Conservation (phyloP, 306 rosid species). For the Citrullus amarus region DNA sequence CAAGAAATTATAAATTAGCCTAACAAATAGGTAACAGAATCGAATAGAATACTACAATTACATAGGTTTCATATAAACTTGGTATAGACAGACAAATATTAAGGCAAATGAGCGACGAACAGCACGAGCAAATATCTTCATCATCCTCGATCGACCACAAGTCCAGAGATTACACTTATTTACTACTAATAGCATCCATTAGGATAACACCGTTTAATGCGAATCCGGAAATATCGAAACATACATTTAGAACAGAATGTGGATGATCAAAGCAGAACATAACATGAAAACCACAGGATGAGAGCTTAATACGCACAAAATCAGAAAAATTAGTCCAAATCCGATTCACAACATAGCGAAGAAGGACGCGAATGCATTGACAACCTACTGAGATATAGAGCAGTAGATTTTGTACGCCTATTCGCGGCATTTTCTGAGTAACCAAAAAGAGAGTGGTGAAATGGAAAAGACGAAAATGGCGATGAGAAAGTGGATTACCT, state of each 20-base stretch:
- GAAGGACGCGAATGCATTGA: too few relatives aligned
- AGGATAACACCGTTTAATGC: background rate
- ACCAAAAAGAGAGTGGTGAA: conserved; percentile 11
- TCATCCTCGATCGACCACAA: background rate
- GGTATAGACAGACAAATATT: background rate
- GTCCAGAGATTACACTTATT: background rate
- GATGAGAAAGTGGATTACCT: background rate
- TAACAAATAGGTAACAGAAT: too few relatives aligned
- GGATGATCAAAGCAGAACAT: background rate
- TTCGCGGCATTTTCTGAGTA: conserved; percentile 5
- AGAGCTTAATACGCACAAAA: background rate
- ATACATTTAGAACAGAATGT: background rate
- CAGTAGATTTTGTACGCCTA: background rate
- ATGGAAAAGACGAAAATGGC: background rate
- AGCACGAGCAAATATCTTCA: background rate
- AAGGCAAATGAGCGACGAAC: background rate
- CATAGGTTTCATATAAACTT: background rate
- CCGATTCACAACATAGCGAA: background rate
- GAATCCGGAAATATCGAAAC: background rate
- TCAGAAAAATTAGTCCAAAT: background rate
- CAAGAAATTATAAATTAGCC: too few relatives aligned
- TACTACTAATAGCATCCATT: background rate
- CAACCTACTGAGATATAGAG: background rate
- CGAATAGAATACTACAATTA: background rate
- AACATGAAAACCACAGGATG: background rate